Conservation (phyloP, 805 yeast species). For the Metschnikowia picachoensis region DNA sequence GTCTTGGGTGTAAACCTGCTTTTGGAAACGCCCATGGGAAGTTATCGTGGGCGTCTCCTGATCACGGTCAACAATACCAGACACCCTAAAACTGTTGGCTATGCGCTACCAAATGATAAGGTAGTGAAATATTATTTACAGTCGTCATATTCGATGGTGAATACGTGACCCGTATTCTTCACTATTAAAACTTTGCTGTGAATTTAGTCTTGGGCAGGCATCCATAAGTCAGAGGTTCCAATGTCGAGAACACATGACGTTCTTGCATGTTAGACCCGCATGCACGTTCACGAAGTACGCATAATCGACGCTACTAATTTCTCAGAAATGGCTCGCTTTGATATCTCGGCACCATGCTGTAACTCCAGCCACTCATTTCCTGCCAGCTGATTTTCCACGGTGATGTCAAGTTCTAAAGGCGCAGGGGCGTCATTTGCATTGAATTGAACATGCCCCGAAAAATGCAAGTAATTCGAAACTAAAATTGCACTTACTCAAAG, state of each 20-base stretch:
- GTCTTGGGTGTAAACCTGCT: constrained; percentile 54
- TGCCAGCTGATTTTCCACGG: constrained; percentile 5
- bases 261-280: constrained; percentile 27
- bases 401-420: constrained; percentile 13
- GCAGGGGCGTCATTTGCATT: constrained; percentile 4
- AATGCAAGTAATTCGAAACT: too few relatives aligned
- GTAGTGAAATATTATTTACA: constrained; percentile 9
- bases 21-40: constrained; percentile 58
- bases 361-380: constrained; percentile 5
- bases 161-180: constrained; percentile 7
- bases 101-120: constrained; percentile 4
- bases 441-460: too few relatives aligned
- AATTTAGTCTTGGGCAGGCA: constrained; percentile 11
- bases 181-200: not conserved
- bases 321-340: constrained; percentile 3
- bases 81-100: constrained; percentile 8
- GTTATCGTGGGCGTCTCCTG: constrained; percentile 31
- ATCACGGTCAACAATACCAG: constrained; percentile 12
- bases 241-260: constrained; percentile 36
- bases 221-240: constrained; percentile 43
- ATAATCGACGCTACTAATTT: not conserved
- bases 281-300: constrained; percentile 5
- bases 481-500: too few relatives aligned
- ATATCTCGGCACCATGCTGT: not conserved
- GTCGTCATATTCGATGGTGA: constrained; percentile 11